A percentile compares a stretch with the other conserved stretches of the same genome.
phyloP scores from a whole-genome alignment of 192 early-diverging fungal genomes.

The Coemansia sp. region DNA sequence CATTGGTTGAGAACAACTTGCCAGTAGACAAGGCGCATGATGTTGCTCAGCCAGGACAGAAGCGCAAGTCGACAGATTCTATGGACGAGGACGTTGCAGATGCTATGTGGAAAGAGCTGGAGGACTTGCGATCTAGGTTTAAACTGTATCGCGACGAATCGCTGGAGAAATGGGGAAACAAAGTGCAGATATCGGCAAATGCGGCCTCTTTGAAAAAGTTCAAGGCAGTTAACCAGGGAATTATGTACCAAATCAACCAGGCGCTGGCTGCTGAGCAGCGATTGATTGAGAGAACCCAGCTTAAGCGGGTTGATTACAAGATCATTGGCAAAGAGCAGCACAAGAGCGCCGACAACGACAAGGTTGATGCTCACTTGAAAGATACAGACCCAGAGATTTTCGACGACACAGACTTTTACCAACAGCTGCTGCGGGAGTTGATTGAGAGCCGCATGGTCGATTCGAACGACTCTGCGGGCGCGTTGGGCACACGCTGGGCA shows the following conservation, averaged over 20 bases:
- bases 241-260: conserved; percentile 70
- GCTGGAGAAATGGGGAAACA: conserved; percentile 92
- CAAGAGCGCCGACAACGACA: conserved; percentile 1
- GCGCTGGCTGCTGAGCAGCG: conserved; percentile 70
- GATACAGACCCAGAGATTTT: conserved; percentile 71
- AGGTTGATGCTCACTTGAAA: conserved; percentile 63
- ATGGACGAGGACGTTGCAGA: conserved; percentile 8
- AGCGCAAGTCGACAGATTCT: conserved; percentile 15
- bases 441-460: conserved; percentile 93
- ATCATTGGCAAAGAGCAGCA: conserved; percentile 31
- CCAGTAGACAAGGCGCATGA: conserved; percentile 15
- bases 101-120: conserved; percentile 23
- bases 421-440: conserved; percentile 87
- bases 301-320: conserved; percentile 72
- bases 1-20: conserved; percentile 29
- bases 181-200: conserved; percentile 71
- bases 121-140: conserved; percentile 50
- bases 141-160: conserved; percentile 78
- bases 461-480: conserved; percentile 79
- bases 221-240: conserved; percentile 89
- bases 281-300: conserved; percentile 81
- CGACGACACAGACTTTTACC: conserved; percentile 96
- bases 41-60: conserved; percentile 6
- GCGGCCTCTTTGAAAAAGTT: conserved; percentile 83
- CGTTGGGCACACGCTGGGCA: conserved; percentile 77